These are phyloP conservation scores for Peniophora sp. DNA, from an alignment of 1,284 basidiomycete species.

Conservation along the genomic window DNA sequence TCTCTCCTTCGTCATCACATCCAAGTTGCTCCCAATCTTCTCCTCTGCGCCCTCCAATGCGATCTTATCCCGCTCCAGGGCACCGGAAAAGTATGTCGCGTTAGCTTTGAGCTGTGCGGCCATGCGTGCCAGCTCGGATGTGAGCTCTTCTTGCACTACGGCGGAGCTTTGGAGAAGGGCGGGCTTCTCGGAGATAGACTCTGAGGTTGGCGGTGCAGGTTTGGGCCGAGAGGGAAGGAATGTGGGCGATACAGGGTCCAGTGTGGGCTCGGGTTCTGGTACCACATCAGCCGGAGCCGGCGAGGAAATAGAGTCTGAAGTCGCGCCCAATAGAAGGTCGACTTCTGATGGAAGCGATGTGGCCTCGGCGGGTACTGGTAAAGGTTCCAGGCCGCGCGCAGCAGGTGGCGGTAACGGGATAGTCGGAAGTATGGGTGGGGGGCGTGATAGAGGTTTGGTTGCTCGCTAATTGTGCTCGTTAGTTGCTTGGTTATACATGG, in stretches of 20 bases:
- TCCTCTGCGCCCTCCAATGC: slow-evolving; percentile 51
- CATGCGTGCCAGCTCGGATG: slow-evolving; percentile 70
- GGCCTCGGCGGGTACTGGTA: background rate
- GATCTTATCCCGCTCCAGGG: slow-evolving; percentile 57
- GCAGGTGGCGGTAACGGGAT: slow-evolving; percentile 13
- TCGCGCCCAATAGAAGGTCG: slow-evolving; percentile 5
- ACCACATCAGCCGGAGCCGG: background rate
- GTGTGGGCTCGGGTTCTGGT: background rate
- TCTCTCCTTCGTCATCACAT: slow-evolving; percentile 61
- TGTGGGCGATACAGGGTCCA: background rate
- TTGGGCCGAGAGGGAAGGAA: slow-evolving; percentile 12
- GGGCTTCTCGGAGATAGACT: slow-evolving; percentile 20
- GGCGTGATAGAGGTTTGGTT: slow-evolving; percentile 29
- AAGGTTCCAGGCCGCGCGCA: slow-evolving; percentile 2
- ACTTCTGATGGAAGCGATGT: background rate
- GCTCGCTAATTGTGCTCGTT: slow-evolving; percentile 20
- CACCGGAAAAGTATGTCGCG: slow-evolving; percentile 58
- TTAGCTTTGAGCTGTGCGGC: slow-evolving; percentile 71
- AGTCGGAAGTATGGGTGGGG: slow-evolving; percentile 24
- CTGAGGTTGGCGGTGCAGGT: slow-evolving; percentile 18
- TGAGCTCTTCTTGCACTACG: slow-evolving; percentile 62
- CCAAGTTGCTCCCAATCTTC: slow-evolving; percentile 65
- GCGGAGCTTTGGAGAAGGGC: slow-evolving; percentile 48
- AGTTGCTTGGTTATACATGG: background rate
- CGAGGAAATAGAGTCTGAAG: background rate